These are phyloP conservation scores for Xanthoceras sorbifolium DNA, from an alignment of 345 rosid species.

Conservation along the genomic window DNA sequence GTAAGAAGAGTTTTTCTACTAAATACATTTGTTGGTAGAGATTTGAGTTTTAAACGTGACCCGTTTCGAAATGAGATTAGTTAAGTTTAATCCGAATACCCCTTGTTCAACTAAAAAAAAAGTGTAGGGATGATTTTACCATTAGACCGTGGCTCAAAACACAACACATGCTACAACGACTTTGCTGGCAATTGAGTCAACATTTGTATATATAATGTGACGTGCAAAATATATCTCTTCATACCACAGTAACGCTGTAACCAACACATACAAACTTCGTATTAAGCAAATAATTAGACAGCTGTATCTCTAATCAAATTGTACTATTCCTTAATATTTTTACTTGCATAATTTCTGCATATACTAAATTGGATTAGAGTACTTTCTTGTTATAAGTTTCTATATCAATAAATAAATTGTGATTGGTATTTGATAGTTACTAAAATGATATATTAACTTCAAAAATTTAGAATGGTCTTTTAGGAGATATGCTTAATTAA, in stretches of 20 bases:
- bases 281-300: conserved; percentile 21
- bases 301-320: conserved; percentile 19
- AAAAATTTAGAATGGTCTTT: no score
- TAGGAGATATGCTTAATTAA: no score
- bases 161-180: not conserved
- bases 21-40: no score
- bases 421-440: not conserved
- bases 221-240: not conserved
- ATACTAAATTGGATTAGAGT: no score
- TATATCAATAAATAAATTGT: not conserved
- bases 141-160: not conserved
- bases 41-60: no score
- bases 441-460: no score
- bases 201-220: not conserved
- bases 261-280: conserved; percentile 23
- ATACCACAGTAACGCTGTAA: conserved; percentile 9
- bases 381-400: not conserved
- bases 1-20: no score
- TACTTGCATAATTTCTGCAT: not conserved
- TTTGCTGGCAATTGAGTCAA: conserved; percentile 30
- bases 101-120: no score
- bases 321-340: not conserved
- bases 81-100: no score
- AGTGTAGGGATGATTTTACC: not conserved
- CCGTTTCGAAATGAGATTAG: no score